Evolutionary conservation across 352 stramenopile genomes (phyloP), one percentile per base, ranked within the genome.

Genomic region (Globisporangium paroecandrum): DNA sequence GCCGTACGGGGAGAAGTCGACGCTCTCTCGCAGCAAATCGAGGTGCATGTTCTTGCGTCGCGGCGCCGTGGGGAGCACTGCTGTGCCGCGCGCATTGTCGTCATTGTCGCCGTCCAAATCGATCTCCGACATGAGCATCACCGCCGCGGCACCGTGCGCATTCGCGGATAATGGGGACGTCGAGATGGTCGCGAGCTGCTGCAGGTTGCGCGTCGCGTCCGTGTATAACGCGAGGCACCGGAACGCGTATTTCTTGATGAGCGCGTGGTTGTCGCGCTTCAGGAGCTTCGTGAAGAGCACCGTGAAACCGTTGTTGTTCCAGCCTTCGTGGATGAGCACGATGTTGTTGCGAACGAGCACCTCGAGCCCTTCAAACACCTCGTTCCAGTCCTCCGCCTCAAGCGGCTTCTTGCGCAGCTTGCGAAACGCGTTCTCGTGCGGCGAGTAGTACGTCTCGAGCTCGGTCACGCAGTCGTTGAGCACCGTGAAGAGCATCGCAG

Each of bases 191-290:
- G 77, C 56, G 36, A 96, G 75, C 64, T 94, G 85, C 69, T 84
- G 73, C n/a, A 88, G 67, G 66, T 78, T 91, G 36, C 88, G 76
- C 43, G 84, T 91, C 5, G 84, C 88, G 66, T 96, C 88, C 3
- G 86, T 82, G 69, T 92, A 96, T 20, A 96, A 74, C 53, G 88
- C 85, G 29, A 96, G 72, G 64, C 88, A 96, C 1, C 88, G 77
- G 69, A 96, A 96, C 5, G 88, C 88, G 68, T 96, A 96, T 64
- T 96, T 95, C 69, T 95, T 96, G 71, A 96, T 95, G 43, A 94
- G 85, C 6, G 85, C 77, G 64, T 95, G 85, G 77, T 96, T 95
- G 67, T 95, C 89, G 64, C 83, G 75, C 69, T 91, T 89, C 25
- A 95, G 77, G 41, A 96, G 68, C 73, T 96, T 96, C 29, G 83